phyloP scores from a whole-genome alignment of 1,139 yeast genomes.

The Debaryomyces robertsiae region DNA sequence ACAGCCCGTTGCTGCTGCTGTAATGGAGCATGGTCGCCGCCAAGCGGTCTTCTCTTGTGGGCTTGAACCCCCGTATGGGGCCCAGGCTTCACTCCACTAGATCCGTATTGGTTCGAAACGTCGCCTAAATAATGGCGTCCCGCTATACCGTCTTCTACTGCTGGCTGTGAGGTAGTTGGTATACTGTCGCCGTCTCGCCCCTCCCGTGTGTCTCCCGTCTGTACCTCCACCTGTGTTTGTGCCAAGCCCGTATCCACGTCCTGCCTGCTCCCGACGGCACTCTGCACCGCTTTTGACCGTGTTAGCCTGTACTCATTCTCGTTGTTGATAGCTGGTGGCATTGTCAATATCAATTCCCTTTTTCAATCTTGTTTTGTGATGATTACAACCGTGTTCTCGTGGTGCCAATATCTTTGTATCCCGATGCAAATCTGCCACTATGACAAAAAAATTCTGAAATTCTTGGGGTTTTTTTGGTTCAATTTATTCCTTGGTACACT shows the following conservation, averaged over 20 bases:
- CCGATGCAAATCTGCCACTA: constrained; percentile 3
- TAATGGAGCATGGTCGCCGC: constrained; percentile 38
- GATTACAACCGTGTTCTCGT: constrained; percentile 1
- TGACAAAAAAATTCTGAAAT: constrained; percentile 1
- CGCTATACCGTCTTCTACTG: constrained; percentile 15
- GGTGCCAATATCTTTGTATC: constrained; percentile 3
- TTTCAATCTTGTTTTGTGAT: background rate
- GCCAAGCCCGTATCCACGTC: constrained; percentile 11
- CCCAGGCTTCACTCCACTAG: constrained; percentile 13
- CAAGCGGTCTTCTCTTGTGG: constrained; percentile 35
- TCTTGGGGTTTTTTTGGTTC: no score
- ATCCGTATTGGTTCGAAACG: constrained; percentile 43
- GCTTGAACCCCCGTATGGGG: constrained; percentile 12
- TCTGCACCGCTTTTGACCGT: constrained; percentile 29
- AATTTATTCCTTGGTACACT: constrained; percentile 3
- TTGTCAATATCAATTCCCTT: constrained; percentile 13
- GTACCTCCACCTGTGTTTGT: constrained; percentile 11
- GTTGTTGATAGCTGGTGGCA: constrained; percentile 44
- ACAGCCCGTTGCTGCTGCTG: constrained; percentile 22
- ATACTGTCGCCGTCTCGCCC: constrained; percentile 3
- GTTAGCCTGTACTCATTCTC: constrained; percentile 46
- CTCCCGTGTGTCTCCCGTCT: constrained; percentile 1
- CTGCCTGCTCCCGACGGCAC: background rate
- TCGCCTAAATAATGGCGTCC: constrained; percentile 42
- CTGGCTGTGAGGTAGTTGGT: constrained; percentile 7